Evolutionary conservation across 2,329 filamentous ascomycete species (phyloP), one percentile per base, ranked within the genome.

Genomic region (Colletotrichum chlorophyti): DNA sequence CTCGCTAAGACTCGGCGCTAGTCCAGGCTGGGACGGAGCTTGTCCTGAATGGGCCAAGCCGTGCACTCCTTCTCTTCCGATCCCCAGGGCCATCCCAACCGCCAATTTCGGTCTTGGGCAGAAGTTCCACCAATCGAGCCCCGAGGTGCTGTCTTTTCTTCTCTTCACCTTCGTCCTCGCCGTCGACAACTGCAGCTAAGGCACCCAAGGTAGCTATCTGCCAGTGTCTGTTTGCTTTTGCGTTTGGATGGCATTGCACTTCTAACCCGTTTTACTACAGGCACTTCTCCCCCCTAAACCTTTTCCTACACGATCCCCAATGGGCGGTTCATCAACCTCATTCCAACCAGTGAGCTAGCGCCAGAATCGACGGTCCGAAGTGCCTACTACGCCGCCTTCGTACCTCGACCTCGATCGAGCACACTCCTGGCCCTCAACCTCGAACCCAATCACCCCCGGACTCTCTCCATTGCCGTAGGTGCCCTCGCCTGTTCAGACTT

Each of bases 91-190:
- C 19, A 38, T 31, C 26, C 48, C 38, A 35, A 24, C 49, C 23
- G 31, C 34, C 42, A 35, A 38, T 43, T 21, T 49, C 32, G n/a
- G 19, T 38, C 14, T 27, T 38, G 8, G 6, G 9, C 17, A 59
- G 15, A 59, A 59, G 43, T 60, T 59, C 57, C 57, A 60, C 57
- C 57, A 60, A 60, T 60, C 32, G 50, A n/a, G n/a, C n/a, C n/a
- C n/a, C n/a, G n/a, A n/a, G n/a, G n/a, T n/a, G n/a, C n/a, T n/a
- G n/a, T n/a, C n/a, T n/a, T n/a, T n/a, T n/a, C n/a, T n/a, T n/a
- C n/a, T n/a, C n/a, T n/a, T n/a, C n/a, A n/a, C n/a, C n/a, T n/a
- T n/a, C n/a, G n/a, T n/a, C n/a, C n/a, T n/a, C n/a, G n/a, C n/a
- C n/a, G n/a, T n/a, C n/a, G n/a, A n/a, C n/a, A n/a, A n/a, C n/a